Conservation (phyloP, 441 rosid species). For the Adansonia rubrostipa region DNA sequence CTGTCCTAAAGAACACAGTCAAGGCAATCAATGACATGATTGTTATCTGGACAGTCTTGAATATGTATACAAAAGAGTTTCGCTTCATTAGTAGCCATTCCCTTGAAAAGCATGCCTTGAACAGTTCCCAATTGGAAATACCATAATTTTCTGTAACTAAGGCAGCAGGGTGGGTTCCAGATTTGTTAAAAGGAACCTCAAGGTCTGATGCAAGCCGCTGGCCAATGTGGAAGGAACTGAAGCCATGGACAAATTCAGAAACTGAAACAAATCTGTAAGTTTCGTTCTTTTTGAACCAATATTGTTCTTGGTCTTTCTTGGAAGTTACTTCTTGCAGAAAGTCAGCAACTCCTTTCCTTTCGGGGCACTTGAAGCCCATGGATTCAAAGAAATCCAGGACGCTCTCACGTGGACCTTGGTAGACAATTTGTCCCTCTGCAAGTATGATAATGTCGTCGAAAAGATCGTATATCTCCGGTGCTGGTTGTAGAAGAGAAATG, state of each 20-base stretch:
- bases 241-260: slow-evolving; percentile 50
- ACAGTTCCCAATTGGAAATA: slow-evolving; percentile 61
- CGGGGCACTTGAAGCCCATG: slow-evolving; percentile 73
- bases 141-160: slow-evolving; percentile 70
- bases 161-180: slow-evolving; percentile 61
- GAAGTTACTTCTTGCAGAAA: slow-evolving; percentile 78
- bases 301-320: slow-evolving; percentile 74
- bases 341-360: slow-evolving; percentile 77
- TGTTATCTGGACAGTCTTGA: slow-evolving; percentile 68
- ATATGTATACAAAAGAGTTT: slow-evolving; percentile 63
- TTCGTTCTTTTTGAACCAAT: slow-evolving; percentile 56
- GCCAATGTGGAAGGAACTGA: slow-evolving; percentile 52
- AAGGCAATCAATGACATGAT: slow-evolving; percentile 55
- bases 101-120: slow-evolving; percentile 69
- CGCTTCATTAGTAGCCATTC: slow-evolving; percentile 77
- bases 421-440: slow-evolving; percentile 52
- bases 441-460: slow-evolving; percentile 18
- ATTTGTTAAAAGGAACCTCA: slow-evolving; percentile 53
- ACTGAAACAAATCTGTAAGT: slow-evolving; percentile 50
- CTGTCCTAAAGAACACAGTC: slow-evolving; percentile 61
- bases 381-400: slow-evolving; percentile 61
- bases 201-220: slow-evolving; percentile 52
- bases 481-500: slow-evolving; percentile 20
- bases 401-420: slow-evolving; percentile 63
- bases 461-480: slow-evolving; percentile 6